phyloP scores from a whole-genome alignment of 23 red algal species.

The Chondrus crispus region DNA sequence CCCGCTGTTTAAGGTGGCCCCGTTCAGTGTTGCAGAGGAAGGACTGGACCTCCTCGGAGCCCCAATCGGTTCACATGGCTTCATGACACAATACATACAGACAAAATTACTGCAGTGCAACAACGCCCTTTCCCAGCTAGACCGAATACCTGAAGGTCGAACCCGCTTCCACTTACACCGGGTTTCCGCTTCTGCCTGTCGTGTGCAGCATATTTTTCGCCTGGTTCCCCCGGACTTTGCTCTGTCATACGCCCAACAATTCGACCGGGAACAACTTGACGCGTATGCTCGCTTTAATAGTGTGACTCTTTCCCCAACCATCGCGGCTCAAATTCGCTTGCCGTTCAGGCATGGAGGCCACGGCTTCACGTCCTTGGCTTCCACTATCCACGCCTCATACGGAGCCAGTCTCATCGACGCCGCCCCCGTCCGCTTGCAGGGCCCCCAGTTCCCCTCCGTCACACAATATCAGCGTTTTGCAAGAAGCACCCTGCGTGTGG shows the following conservation, averaged over 20 bases:
- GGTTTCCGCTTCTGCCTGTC: not conserved
- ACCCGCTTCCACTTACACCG: not conserved
- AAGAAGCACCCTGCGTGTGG: too few relatives aligned
- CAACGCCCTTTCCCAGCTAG: not conserved
- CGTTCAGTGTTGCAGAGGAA: too few relatives aligned
- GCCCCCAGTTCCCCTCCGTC: too few relatives aligned
- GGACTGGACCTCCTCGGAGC: not conserved
- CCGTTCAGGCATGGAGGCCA: not conserved
- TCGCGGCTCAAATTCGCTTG: not conserved
- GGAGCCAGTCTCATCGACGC: too few relatives aligned
- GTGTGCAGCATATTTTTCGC: not conserved
- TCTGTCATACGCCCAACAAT: not conserved
- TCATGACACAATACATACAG: not conserved
- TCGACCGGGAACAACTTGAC: not conserved
- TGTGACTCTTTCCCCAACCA: not conserved
- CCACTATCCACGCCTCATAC: not conserved
- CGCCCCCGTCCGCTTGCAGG: too few relatives aligned
- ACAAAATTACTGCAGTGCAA: not conserved
- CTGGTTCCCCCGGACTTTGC: not conserved
- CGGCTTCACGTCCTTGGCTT: not conserved
- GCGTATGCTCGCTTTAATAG: not conserved
- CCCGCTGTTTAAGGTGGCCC: too few relatives aligned
- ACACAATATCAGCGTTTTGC: too few relatives aligned
- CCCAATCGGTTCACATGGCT: not conserved
- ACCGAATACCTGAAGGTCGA: not conserved